These are phyloP conservation scores for Peterozyma toletana DNA, from an alignment of 805 yeast species.

Conservation along the genomic window DNA sequence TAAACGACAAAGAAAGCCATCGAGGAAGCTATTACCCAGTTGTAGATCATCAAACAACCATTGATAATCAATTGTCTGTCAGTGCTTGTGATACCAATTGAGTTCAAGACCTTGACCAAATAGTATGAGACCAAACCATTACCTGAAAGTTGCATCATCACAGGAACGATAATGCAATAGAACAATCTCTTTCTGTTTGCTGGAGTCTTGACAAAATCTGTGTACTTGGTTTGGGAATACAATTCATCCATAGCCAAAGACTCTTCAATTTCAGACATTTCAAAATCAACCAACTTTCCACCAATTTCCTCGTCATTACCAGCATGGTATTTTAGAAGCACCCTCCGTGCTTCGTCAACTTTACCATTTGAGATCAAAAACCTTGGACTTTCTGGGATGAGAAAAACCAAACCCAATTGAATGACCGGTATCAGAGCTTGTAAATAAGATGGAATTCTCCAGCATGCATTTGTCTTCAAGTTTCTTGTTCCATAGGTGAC, in stretches of 20 bases:
- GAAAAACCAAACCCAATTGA: constrained; percentile 25
- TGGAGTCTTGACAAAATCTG: constrained; percentile 26
- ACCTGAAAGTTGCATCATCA: constrained; percentile 34
- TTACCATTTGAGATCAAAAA: constrained; percentile 53
- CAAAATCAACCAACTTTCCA: constrained; percentile 24
- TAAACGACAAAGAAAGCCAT: constrained; percentile 20
- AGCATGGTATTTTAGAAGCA: constrained; percentile 28
- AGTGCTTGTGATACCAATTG: constrained; percentile 46
- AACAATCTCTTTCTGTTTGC: constrained; percentile 31
- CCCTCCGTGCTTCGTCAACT: constrained; percentile 40
- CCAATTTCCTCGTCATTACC: constrained; percentile 21
- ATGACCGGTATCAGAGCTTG: constrained; percentile 41
- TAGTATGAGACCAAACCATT: constrained; percentile 43
- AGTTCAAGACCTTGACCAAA: constrained; percentile 36
- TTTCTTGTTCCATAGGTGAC: constrained; percentile 32
- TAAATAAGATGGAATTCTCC: constrained; percentile 49
- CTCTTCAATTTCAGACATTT: constrained; percentile 27
- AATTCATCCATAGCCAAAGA: constrained; percentile 30
- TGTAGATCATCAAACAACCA: constrained; percentile 42
- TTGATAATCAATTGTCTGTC: constrained; percentile 39
- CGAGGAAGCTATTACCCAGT: constrained; percentile 26
- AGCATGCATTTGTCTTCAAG: constrained; percentile 27
- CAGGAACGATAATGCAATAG: constrained; percentile 20
- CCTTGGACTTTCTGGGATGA: constrained; percentile 66
- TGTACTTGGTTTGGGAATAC: constrained; percentile 22